These are phyloP conservation scores for Quercus dentata DNA, from an alignment of 306 rosid species.

Conservation along the genomic window DNA sequence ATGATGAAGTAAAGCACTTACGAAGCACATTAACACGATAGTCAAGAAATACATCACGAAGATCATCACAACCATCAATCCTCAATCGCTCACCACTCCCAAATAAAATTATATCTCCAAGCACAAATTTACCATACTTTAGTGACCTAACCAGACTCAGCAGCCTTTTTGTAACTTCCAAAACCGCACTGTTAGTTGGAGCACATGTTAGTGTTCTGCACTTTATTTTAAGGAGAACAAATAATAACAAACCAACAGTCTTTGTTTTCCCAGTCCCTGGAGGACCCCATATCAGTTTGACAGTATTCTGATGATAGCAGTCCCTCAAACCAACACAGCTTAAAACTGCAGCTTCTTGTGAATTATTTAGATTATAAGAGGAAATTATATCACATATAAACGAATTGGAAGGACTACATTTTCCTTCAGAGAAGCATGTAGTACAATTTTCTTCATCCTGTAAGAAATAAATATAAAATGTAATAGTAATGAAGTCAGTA, in stretches of 20 bases:
- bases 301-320: conserved; percentile 5
- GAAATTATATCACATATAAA: neutral
- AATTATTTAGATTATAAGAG: neutral
- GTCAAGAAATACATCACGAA: conserved; percentile 21
- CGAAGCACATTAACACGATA: conserved; percentile 6
- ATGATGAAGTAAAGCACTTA: neutral
- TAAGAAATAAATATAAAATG: neutral
- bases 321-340: neutral
- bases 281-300: conserved; percentile 38
- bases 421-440: neutral
- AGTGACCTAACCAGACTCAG: neutral
- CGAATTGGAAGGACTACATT: neutral
- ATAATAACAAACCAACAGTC: conserved; percentile 8
- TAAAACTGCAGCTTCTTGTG: conserved; percentile 15
- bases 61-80: conserved; percentile 13
- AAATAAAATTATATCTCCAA: conserved; percentile 36
- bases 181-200: conserved; percentile 18
- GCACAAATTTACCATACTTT: conserved; percentile 4
- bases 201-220: conserved; percentile 29
- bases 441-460: conserved; percentile 21
- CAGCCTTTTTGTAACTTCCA: conserved; percentile 18
- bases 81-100: conserved; percentile 29
- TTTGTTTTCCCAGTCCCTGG: conserved; percentile 30
- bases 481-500: neutral
- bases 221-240: neutral